phyloP scores from a whole-genome alignment of 768 basidiomycete species.

The Tulasnella sp. region DNA sequence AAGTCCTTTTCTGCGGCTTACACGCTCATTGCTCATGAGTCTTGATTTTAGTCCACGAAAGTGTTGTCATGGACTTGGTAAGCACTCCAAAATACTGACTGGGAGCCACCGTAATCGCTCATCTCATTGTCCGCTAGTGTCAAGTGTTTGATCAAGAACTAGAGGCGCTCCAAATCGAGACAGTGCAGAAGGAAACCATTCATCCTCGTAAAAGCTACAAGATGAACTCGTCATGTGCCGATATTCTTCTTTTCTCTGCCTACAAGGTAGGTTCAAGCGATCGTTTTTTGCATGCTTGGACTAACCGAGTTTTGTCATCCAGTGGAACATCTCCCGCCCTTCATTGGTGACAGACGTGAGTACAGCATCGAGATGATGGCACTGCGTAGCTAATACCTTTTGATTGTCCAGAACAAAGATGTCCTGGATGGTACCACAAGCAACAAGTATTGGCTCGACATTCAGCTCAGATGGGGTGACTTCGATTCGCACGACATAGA shows the following conservation, averaged over 20 bases:
- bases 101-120: too few species aligned
- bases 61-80: constrained; percentile 82
- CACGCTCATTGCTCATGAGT: constrained; percentile 12
- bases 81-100: constrained; percentile 19
- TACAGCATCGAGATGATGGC: constrained; percentile 7
- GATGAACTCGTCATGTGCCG: constrained; percentile 99
- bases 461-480: constrained; percentile 93
- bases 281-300: neutral
- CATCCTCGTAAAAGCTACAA: constrained; percentile 99
- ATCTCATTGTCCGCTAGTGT: constrained; percentile 36
- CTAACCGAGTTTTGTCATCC: constrained; percentile 17
- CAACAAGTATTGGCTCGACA: constrained; percentile 98
- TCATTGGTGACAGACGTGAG: constrained; percentile 86
- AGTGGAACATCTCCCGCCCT: constrained; percentile 97
- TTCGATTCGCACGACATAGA: constrained; percentile 99
- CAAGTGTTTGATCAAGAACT: constrained; percentile 99
- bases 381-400: neutral
- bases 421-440: constrained; percentile 94
- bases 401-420: constrained; percentile 58
- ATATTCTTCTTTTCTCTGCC: constrained; percentile 92
- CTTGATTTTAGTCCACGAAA: constrained; percentile 55
- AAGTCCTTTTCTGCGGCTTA: constrained; percentile 30
- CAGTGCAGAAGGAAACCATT: constrained; percentile 98
- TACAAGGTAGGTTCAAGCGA: constrained; percentile 44
- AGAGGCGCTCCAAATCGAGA: constrained; percentile 96